These are phyloP conservation scores for Pythium utonaiense DNA, from an alignment of 352 stramenopile genomes.

Conservation along the genomic window DNA sequence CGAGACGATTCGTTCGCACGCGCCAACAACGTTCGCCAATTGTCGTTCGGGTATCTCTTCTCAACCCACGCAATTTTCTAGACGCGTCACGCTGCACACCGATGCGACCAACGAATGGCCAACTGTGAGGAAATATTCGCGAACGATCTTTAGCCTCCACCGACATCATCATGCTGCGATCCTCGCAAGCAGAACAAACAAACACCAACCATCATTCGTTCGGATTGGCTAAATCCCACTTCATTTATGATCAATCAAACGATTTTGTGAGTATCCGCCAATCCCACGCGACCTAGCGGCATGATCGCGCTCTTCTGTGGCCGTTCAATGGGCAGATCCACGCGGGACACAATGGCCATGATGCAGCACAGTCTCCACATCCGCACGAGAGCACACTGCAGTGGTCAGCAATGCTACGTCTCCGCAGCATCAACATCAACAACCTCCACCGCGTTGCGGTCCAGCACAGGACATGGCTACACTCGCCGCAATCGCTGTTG, in stretches of 20 bases:
- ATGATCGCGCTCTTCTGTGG: constrained; percentile 6
- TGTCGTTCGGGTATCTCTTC: too few species aligned
- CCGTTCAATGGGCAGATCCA: neutral
- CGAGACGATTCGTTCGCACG: too few species aligned
- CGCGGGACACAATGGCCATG: neutral
- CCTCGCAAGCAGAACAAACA: neutral
- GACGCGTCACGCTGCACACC: neutral
- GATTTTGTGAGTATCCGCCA: neutral
- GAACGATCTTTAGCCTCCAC: too few species aligned
- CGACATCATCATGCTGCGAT: neutral
- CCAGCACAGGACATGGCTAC: constrained; percentile 13
- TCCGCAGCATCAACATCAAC: neutral
- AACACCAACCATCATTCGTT: neutral
- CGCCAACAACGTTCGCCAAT: too few species aligned
- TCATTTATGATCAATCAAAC: neutral
- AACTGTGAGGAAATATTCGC: too few species aligned
- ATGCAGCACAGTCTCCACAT: neutral
- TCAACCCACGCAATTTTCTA: constrained; percentile 1
- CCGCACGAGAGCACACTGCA: neutral
- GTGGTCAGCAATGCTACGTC: constrained; percentile 11
- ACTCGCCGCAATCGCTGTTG: neutral
- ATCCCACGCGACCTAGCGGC: constrained; percentile 2
- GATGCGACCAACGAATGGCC: too few species aligned
- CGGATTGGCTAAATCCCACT: neutral
- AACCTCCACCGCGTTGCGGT: neutral